Conservation (phyloP, 1,284 basidiomycete species). For the Cutaneotrichosporon sp. region DNA sequence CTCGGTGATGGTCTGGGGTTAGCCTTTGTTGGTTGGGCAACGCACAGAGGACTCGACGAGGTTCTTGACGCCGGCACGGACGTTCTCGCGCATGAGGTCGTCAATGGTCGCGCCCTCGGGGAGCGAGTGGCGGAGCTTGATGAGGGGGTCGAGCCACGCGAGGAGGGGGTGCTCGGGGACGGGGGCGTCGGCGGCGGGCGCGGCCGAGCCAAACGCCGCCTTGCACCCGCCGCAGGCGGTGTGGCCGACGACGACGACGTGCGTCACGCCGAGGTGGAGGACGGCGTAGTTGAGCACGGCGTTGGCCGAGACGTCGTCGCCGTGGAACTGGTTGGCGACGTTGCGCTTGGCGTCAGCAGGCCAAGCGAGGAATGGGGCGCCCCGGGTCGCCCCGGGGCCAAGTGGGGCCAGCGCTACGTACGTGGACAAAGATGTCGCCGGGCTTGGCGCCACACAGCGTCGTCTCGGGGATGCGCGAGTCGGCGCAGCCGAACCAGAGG, state of each 20-base stretch:
- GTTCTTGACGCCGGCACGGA: constrained; percentile 73
- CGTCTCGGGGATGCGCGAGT: constrained; percentile 52
- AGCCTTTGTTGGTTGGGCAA: not conserved
- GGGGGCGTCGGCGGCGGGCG: constrained; percentile 11
- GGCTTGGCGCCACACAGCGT: constrained; percentile 55
- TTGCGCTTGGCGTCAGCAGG: constrained; percentile 56
- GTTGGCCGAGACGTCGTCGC: constrained; percentile 56
- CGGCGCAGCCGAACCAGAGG: constrained; percentile 54
- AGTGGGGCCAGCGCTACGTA: constrained; percentile 23
- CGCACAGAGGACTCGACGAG: constrained; percentile 55
- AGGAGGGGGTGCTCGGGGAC: constrained; percentile 60
- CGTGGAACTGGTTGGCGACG: constrained; percentile 59
- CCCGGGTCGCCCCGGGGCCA: not conserved
- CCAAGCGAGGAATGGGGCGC: not conserved
- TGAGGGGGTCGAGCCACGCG: constrained; percentile 73
- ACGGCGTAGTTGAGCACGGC: constrained; percentile 82
- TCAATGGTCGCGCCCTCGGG: constrained; percentile 58
- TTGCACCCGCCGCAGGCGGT: constrained; percentile 74
- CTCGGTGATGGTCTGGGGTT: constrained; percentile 59
- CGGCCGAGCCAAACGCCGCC: constrained; percentile 58
- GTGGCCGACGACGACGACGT: constrained; percentile 82
- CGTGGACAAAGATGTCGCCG: constrained; percentile 69
- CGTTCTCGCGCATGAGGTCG: constrained; percentile 71
- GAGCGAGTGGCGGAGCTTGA: constrained; percentile 61
- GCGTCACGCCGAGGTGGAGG: constrained; percentile 72